Evolutionary conservation across 371 early-diverging fungal species (phyloP).

Genomic region (Mucor piriformis): DNA sequence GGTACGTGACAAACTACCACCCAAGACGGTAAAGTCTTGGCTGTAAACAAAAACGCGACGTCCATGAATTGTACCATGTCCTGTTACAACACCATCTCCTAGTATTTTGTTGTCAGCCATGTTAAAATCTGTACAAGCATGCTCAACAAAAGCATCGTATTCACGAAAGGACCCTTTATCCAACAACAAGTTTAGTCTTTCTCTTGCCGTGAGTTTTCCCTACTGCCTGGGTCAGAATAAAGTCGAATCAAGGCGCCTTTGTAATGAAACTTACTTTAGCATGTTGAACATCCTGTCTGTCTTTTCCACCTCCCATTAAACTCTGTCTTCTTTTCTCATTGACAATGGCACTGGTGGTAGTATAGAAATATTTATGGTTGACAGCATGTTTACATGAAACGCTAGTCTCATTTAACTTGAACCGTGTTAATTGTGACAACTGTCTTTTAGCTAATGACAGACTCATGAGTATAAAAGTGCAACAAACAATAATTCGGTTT

Average conservation of each 20-base stretch:
- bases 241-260: neutral
- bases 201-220: slow-evolving; percentile 97
- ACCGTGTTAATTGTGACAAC: neutral
- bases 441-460: neutral
- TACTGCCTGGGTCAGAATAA: slow-evolving; percentile 24
- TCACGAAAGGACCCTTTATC: slow-evolving; percentile 90
- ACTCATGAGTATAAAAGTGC: neutral
- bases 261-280: slow-evolving; percentile 63
- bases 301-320: slow-evolving; percentile 81
- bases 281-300: slow-evolving; percentile 89
- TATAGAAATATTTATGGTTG: slow-evolving; percentile 3
- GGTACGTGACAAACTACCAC: slow-evolving; percentile 88
- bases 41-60: slow-evolving; percentile 91
- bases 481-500: neutral
- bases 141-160: slow-evolving; percentile 95
- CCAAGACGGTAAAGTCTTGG: slow-evolving; percentile 95
- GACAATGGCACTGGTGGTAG: slow-evolving; percentile 8
- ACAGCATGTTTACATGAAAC: neutral
- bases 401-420: neutral
- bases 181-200: slow-evolving; percentile 85
- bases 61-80: slow-evolving; percentile 92
- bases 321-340: slow-evolving; percentile 80
- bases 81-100: slow-evolving; percentile 96
- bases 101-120: slow-evolving; percentile 88
- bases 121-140: slow-evolving; percentile 91